Percentiles rank a stretch among this genome's conserved stretches.
phyloP scores from a whole-genome alignment of 352 stramenopile genomes.

The Peronospora destructor region DNA sequence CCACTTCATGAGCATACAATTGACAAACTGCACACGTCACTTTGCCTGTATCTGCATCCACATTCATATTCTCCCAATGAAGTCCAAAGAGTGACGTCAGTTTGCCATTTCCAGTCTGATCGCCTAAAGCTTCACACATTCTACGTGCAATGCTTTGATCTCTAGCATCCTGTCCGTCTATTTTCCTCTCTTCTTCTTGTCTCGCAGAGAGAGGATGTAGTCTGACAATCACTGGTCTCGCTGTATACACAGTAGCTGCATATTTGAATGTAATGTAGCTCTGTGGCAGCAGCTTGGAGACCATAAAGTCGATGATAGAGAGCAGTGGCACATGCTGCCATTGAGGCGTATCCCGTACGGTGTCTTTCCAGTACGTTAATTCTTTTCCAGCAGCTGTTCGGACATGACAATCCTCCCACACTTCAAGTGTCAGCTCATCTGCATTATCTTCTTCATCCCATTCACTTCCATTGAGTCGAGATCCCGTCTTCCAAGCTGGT shows the following conservation, averaged over 20 bases:
- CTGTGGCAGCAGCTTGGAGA: slow-evolving; percentile 41
- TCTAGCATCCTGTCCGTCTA: slow-evolving; percentile 7
- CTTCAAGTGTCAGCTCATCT: slow-evolving; percentile 2
- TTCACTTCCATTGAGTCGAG: slow-evolving; percentile 32
- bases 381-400: slow-evolving; percentile 19
- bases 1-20: slow-evolving; percentile 42
- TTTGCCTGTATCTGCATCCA: slow-evolving; percentile 26
- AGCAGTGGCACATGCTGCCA: slow-evolving; percentile 46
- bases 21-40: slow-evolving; percentile 34
- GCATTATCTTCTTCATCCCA: slow-evolving; percentile 43
- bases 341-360: slow-evolving; percentile 35
- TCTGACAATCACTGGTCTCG: slow-evolving; percentile 40
- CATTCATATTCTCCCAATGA: slow-evolving; percentile 56
- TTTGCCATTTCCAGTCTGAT: slow-evolving; percentile 29
- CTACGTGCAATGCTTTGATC: slow-evolving; percentile 21
- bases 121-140: slow-evolving; percentile 22
- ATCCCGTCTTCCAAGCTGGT: slow-evolving; percentile 32
- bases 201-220: slow-evolving; percentile 24
- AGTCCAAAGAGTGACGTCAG: slow-evolving; percentile 49
- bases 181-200: slow-evolving; percentile 3
- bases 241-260: slow-evolving; percentile 45
- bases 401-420: slow-evolving; percentile 42
- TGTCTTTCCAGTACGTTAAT: slow-evolving; percentile 35
- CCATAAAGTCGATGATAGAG: slow-evolving; percentile 49
- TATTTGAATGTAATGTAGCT: slow-evolving; percentile 61